A percentile compares a stretch with the other conserved stretches of the same genome.
Evolutionary conservation across 495 filamentous ascomycete species (phyloP).

Genomic region (Hyaloscypha hepaticicola): DNA sequence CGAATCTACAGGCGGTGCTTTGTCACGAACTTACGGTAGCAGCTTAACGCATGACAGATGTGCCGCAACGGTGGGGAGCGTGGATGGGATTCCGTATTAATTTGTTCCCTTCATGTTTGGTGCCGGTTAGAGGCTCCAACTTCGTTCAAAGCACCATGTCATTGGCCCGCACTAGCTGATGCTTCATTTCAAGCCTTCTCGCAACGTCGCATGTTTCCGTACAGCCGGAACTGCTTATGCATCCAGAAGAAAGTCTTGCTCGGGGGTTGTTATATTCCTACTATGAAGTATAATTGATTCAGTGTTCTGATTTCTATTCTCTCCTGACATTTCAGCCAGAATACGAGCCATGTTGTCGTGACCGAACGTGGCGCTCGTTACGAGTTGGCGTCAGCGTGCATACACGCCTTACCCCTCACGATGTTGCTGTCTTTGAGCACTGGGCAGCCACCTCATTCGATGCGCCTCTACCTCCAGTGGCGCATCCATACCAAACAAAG

Average conservation of each 20-base stretch:
- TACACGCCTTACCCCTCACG: slow-evolving; percentile 8
- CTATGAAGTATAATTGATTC: background rate
- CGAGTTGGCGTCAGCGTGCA: slow-evolving; percentile 23
- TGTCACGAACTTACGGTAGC: too few relatives aligned
- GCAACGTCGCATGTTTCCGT: background rate
- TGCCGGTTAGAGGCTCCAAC: background rate
- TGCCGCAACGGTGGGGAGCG: background rate
- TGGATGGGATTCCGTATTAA: background rate
- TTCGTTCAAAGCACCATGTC: background rate
- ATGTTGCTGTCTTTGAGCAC: background rate
- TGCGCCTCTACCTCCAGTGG: background rate
- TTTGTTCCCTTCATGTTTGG: background rate
- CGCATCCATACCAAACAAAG: background rate
- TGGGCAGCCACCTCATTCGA: background rate
- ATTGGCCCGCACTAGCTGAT: background rate
- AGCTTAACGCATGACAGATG: background rate
- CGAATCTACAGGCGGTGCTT: too few relatives aligned
- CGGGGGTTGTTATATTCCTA: background rate
- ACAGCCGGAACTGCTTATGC: background rate
- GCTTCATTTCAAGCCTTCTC: background rate
- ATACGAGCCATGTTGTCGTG: background rate
- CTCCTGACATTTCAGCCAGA: background rate
- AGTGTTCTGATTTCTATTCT: background rate
- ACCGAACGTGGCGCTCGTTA: slow-evolving; percentile 3
- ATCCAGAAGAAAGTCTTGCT: background rate